phyloP scores from a whole-genome alignment of 2,329 filamentous ascomycete species.

The Fusarium begoniae region DNA sequence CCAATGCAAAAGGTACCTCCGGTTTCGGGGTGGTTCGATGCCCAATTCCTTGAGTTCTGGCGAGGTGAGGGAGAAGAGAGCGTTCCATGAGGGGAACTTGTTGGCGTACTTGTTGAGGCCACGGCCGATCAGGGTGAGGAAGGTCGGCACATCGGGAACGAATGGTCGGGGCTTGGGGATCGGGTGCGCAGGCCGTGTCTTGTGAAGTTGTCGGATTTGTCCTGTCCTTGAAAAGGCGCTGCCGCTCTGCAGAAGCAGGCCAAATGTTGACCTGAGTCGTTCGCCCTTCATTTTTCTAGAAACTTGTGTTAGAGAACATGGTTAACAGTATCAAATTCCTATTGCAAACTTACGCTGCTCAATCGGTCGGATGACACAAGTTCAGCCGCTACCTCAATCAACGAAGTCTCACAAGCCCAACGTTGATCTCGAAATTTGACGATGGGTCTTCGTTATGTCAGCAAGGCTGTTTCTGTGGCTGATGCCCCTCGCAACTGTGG shows the following conservation, averaged over 20 bases:
- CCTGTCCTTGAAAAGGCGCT: constrained; percentile 45
- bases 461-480: constrained; percentile 42
- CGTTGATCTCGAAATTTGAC: constrained; percentile 45
- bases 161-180: constrained; percentile 82
- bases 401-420: constrained; percentile 31
- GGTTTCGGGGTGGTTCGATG: constrained; percentile 82
- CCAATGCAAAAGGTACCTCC: constrained; percentile 88
- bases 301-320: constrained; percentile 7
- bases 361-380: constrained; percentile 34
- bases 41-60: constrained; percentile 83
- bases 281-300: constrained; percentile 46
- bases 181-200: constrained; percentile 49
- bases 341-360: constrained; percentile 25
- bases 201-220: constrained; percentile 57
- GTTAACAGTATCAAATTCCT: background rate
- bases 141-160: constrained; percentile 84
- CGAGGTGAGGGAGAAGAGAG: constrained; percentile 84
- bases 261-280: constrained; percentile 46
- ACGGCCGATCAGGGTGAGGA: constrained; percentile 91
- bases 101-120: constrained; percentile 81
- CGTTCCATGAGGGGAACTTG: constrained; percentile 92
- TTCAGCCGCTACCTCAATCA: constrained; percentile 31
- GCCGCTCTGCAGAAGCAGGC: constrained; percentile 45
- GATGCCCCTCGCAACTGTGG: constrained; percentile 10
- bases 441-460: constrained; percentile 44